Evolutionary conservation across 1,139 yeast genomes (phyloP).

Genomic region (Scheffersomyces quercinus): DNA sequence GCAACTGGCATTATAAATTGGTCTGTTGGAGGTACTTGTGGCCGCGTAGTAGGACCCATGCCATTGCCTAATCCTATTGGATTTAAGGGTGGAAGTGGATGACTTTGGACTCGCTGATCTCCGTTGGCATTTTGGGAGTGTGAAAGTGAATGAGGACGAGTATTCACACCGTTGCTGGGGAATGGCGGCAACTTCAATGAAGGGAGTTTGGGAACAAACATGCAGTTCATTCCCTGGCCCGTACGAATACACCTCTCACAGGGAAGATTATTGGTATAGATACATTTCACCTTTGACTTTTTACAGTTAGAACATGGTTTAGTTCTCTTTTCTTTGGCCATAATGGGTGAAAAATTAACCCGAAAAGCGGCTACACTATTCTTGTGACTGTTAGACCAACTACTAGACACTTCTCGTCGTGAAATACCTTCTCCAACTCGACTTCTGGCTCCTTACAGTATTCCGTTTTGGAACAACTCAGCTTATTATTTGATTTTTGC

Average conservation of each 20-base stretch:
- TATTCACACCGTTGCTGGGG: conserved; percentile 2
- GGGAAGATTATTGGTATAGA: conserved; percentile 46
- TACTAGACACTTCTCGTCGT: too few species aligned
- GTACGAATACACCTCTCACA: conserved; percentile 59
- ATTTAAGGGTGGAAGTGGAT: conserved; percentile 18
- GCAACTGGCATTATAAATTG: conserved; percentile 13
- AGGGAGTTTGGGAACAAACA: conserved; percentile 58
- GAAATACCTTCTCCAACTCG: too few species aligned
- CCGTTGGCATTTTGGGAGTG: neutral
- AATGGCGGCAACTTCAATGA: conserved; percentile 39
- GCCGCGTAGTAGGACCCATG: neutral
- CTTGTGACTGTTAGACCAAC: too few species aligned
- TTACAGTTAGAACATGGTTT: conserved; percentile 70
- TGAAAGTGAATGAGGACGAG: conserved; percentile 1
- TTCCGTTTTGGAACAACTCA: too few species aligned
- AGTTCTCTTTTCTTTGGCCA: conserved; percentile 48
- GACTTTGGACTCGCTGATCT: conserved; percentile 11
- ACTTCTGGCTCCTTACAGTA: too few species aligned
- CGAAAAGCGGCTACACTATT: too few species aligned
- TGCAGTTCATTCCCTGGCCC: conserved; percentile 50
- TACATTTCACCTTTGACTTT: conserved; percentile 64
- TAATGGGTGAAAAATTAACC: conserved; percentile 6
- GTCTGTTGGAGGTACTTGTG: conserved; percentile 4
- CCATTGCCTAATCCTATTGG: conserved; percentile 1
- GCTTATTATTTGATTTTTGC: too few species aligned